Evolutionary conservation across 2,329 filamentous ascomycete genomes (phyloP).

Genomic region (Aspergillus unguis): DNA sequence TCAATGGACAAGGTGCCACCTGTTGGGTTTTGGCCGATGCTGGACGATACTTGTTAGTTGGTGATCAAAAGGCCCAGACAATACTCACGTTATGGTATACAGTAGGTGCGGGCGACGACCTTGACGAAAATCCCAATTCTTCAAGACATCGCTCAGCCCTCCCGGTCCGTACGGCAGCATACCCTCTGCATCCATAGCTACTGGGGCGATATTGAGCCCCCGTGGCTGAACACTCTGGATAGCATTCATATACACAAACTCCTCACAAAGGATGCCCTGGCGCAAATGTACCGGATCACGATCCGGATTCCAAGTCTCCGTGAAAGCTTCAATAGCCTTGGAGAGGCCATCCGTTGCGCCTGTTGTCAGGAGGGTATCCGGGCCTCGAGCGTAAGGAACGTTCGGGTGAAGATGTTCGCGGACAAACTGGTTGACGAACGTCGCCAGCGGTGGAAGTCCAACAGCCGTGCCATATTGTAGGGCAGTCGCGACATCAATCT

Average conservation of each 20-base stretch:
- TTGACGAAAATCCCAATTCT: conserved; percentile 72
- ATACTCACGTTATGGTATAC: conserved; percentile 79
- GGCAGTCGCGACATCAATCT: conserved; percentile 76
- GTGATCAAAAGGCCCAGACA: background rate
- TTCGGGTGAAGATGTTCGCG: conserved; percentile 74
- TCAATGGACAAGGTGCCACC: conserved; percentile 69
- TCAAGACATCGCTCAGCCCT: conserved; percentile 71
- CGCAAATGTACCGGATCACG: conserved; percentile 64
- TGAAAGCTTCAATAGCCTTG: conserved; percentile 73
- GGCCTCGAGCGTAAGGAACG: conserved; percentile 71
- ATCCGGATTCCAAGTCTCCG: conserved; percentile 69
- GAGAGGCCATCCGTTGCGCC: conserved; percentile 82
- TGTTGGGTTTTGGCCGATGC: conserved; percentile 88
- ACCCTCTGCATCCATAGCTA: conserved; percentile 73
- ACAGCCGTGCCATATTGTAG: conserved; percentile 83
- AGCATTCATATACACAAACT: conserved; percentile 77
- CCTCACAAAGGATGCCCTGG: conserved; percentile 75
- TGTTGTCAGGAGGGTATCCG: conserved; percentile 74
- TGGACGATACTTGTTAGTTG: conserved; percentile 28
- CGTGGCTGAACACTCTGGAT: conserved; percentile 64
- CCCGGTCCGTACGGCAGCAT: conserved; percentile 73
- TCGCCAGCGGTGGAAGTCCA: conserved; percentile 74
- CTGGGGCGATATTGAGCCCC: conserved; percentile 69
- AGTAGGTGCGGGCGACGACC: conserved; percentile 78
- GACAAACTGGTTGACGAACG: conserved; percentile 75